phyloP scores from a whole-genome alignment of 257 asterid genomes.

The Ballota nigra region DNA sequence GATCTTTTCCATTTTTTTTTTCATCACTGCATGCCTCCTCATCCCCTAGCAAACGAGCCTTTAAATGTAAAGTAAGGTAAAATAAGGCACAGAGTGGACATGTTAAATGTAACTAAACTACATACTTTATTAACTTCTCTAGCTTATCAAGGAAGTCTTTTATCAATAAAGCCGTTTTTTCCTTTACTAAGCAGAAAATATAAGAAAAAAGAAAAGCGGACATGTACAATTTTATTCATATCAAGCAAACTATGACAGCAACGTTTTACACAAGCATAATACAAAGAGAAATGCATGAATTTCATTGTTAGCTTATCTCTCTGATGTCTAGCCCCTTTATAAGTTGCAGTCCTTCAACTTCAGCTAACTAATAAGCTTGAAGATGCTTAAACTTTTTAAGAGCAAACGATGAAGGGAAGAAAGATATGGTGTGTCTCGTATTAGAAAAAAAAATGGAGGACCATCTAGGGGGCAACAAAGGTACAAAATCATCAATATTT shows the following conservation, averaged over 20 bases:
- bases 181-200: background rate
- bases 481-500: too few species aligned
- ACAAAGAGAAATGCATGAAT: background rate
- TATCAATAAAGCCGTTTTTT: background rate
- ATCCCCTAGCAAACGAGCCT: too few species aligned
- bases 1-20: background rate
- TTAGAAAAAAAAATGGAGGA: too few species aligned
- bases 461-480: too few species aligned
- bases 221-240: background rate
- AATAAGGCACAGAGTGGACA: too few species aligned
- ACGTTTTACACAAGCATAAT: background rate
- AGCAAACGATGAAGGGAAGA: background rate
- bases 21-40: slow-evolving; percentile 64
- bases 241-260: background rate
- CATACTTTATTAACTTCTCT: background rate
- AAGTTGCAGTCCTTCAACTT: background rate
- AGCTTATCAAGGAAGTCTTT: background rate
- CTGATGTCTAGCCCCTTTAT: background rate
- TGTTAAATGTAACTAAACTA: background rate
- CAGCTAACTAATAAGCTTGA: too few species aligned
- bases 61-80: too few species aligned
- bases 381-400: too few species aligned
- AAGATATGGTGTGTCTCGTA: too few species aligned
- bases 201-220: background rate
- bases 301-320: background rate